phyloP scores from a whole-genome alignment of 2,329 filamentous ascomycete genomes.

The Aspergillus calidoustus region DNA sequence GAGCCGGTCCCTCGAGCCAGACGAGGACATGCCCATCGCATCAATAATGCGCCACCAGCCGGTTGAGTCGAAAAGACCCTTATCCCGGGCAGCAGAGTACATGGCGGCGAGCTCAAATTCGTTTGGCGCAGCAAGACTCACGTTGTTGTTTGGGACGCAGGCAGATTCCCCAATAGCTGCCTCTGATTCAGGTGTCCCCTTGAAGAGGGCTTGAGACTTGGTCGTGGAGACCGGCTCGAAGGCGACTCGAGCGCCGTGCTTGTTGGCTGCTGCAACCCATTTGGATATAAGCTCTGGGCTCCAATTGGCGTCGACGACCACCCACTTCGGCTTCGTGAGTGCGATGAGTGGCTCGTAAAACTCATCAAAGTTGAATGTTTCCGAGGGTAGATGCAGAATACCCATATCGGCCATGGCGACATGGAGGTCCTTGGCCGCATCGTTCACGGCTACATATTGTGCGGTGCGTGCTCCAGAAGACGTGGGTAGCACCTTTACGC shows the following conservation, averaged over 20 bases:
- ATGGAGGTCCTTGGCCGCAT: conserved; percentile 79
- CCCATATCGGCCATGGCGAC: conserved; percentile 96
- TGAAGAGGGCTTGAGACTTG: conserved; percentile 75
- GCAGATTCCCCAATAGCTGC: conserved; percentile 38
- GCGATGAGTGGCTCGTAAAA: conserved; percentile 68
- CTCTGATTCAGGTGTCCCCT: conserved; percentile 24
- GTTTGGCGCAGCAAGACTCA: conserved; percentile 83
- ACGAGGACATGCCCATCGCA: conserved; percentile 71
- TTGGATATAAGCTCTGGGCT: conserved; percentile 64
- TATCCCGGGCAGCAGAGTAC: conserved; percentile 69
- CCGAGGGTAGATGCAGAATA: conserved; percentile 65
- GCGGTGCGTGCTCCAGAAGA: conserved; percentile 70
- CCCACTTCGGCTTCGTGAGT: conserved; percentile 68
- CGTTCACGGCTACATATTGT: conserved; percentile 91
- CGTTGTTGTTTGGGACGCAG: conserved; percentile 64
- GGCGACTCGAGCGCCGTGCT: conserved; percentile 64
- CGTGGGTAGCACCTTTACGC: conserved; percentile 63
- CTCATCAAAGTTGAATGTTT: conserved; percentile 45
- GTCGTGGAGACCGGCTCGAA: conserved; percentile 88
- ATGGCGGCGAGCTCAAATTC: conserved; percentile 79
- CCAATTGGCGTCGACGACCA: conserved; percentile 91
- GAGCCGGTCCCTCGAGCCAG: conserved; percentile 72
- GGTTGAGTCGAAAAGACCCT: conserved; percentile 69
- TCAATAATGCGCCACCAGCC: conserved; percentile 84
- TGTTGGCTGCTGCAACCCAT: conserved; percentile 68